Conservation (phyloP, 495 filamentous ascomycete species). For the Penicillium taxi region DNA sequence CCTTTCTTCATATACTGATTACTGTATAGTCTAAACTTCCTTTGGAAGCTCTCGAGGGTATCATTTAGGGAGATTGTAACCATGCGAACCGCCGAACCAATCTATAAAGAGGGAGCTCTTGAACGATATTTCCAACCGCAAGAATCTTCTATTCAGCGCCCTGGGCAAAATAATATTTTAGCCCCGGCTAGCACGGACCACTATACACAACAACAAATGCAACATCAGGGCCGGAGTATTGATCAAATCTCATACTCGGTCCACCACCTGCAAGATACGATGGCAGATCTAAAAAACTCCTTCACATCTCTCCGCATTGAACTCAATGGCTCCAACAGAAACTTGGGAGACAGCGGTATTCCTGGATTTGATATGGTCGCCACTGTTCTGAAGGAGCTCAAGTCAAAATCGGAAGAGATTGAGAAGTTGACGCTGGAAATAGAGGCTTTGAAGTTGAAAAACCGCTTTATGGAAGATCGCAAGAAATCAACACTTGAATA, state of each 20-base stretch:
- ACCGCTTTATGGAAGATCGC: constrained; percentile 31
- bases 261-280: constrained; percentile 38
- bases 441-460: constrained; percentile 37
- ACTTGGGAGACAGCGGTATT: constrained; percentile 10
- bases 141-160: constrained; percentile 28
- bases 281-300: constrained; percentile 38
- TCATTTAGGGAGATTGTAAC: constrained; percentile 41
- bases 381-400: constrained; percentile 39
- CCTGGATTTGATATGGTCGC: constrained; percentile 36
- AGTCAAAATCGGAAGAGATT: constrained; percentile 39
- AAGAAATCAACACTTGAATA: constrained; percentile 7
- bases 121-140: constrained; percentile 23
- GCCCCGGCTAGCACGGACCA: constrained; percentile 4
- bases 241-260: constrained; percentile 40
- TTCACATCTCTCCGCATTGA: constrained; percentile 40
- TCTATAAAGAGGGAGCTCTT: constrained; percentile 31
- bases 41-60: constrained; percentile 41
- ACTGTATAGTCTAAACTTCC: constrained; percentile 27
- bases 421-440: constrained; percentile 40
- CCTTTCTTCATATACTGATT: constrained; percentile 8
- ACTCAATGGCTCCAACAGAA: constrained; percentile 26
- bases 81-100: constrained; percentile 37
- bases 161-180: constrained; percentile 14
- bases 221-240: constrained; percentile 36
- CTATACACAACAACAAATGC: constrained; percentile 33